These are phyloP conservation scores for Vitis rotundifolia DNA, from an alignment of 164 flowering plant genomes.

Conservation along the genomic window DNA sequence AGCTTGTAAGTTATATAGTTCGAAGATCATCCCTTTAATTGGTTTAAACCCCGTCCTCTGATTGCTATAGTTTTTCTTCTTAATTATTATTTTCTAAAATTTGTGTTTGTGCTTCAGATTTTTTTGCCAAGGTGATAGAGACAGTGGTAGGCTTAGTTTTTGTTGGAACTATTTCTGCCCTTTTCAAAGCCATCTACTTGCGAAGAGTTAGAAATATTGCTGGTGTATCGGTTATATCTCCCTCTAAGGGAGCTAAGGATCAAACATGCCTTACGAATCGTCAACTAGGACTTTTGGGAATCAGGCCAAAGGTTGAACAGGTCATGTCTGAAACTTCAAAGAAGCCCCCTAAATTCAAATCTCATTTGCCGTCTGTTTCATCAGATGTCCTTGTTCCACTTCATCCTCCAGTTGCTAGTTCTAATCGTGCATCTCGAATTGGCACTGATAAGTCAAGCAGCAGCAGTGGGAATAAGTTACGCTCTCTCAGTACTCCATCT, in stretches of 20 bases:
- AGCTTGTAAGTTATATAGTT: slow-evolving; percentile 59
- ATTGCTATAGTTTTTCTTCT: not conserved
- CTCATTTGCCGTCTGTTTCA: slow-evolving; percentile 35
- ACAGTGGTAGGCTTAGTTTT: slow-evolving; percentile 44
- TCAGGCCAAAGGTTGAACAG: slow-evolving; percentile 46
- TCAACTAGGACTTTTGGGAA: slow-evolving; percentile 73
- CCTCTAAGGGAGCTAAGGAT: slow-evolving; percentile 45
- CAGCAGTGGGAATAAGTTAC: slow-evolving; percentile 40
- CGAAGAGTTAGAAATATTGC: slow-evolving; percentile 33
- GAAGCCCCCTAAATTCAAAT: slow-evolving; percentile 69
- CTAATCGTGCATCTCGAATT: slow-evolving; percentile 37
- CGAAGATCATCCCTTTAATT: not conserved
- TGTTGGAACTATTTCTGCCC: slow-evolving; percentile 56
- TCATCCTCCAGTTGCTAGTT: slow-evolving; percentile 52
- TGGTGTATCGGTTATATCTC: slow-evolving; percentile 20
- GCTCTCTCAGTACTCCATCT: slow-evolving; percentile 46
- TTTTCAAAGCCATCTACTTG: slow-evolving; percentile 53
- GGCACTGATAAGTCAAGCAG: slow-evolving; percentile 43
- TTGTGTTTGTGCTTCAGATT: slow-evolving; percentile 45
- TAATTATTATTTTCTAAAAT: not conserved
- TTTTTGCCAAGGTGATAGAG: slow-evolving; percentile 39
- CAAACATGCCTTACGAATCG: slow-evolving; percentile 48
- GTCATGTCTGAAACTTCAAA: slow-evolving; percentile 41
- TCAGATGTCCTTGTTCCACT: slow-evolving; percentile 72
- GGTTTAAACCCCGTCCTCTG: not conserved